These are phyloP conservation scores for Hyaloscypha variabilis DNA, from an alignment of 495 filamentous ascomycete species.

Conservation along the genomic window DNA sequence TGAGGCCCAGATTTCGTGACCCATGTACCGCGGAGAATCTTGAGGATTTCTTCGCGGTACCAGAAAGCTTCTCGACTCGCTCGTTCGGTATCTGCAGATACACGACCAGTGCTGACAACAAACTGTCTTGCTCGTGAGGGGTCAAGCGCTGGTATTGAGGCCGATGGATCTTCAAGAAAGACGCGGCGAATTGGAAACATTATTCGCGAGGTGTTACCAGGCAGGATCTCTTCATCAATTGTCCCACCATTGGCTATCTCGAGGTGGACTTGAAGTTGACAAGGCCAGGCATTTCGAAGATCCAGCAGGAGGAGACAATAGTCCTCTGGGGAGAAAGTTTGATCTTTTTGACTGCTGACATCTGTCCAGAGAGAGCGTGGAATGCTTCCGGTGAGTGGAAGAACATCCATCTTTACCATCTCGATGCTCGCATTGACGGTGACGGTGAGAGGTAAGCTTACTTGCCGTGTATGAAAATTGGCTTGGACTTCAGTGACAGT, in stretches of 20 bases:
- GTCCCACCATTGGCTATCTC: constrained; percentile 29
- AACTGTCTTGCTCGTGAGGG: constrained; percentile 80
- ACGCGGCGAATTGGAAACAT: constrained; percentile 76
- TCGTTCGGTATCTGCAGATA: constrained; percentile 77
- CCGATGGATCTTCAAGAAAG: constrained; percentile 74
- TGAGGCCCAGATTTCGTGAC: constrained; percentile 52
- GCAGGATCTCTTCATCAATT: constrained; percentile 60
- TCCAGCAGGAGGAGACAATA: constrained; percentile 84
- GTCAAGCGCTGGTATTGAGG: constrained; percentile 79
- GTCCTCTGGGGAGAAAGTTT: constrained; percentile 46
- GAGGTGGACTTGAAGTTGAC: constrained; percentile 65
- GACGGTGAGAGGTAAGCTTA: constrained; percentile 79
- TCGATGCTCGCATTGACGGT: constrained; percentile 92
- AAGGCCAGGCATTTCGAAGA: constrained; percentile 86
- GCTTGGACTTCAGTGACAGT: constrained; percentile 60
- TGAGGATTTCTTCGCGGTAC: constrained; percentile 85
- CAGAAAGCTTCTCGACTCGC: constrained; percentile 85
- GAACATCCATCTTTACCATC: constrained; percentile 73
- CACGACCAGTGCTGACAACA: constrained; percentile 78
- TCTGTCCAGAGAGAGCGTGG: constrained; percentile 47
- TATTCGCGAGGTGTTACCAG: constrained; percentile 77
- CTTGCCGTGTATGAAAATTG: constrained; percentile 80
- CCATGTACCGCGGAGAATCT: constrained; percentile 72
- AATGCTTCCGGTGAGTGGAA: constrained; percentile 64
- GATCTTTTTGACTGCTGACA: constrained; percentile 26